Base-by-base conservation (phyloP, 192 early-diverging fungal genomes). In the Coemansia sp. region DNA sequence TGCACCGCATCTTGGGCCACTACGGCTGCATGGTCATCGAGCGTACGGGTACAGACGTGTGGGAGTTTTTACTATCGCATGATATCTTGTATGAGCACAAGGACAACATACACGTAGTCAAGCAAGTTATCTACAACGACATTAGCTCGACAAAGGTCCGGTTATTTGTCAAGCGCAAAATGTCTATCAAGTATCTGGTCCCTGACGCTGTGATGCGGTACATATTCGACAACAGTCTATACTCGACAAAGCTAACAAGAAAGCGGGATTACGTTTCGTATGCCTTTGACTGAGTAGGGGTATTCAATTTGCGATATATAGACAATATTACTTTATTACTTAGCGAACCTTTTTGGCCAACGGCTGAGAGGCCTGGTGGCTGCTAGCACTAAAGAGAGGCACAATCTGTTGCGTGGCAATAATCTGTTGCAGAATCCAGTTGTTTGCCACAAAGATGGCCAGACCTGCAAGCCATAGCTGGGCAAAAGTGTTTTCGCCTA, bases 81-180 rank as follows among this genome's bases (percentile, higher is more conserved):
- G 94, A 99, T 69, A 90, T 92, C 41, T 72, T 99, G 31, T 93
- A 94, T 73, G 85, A 91, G 60, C 92, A 99, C 74, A 76, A 93
- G 63, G 90, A 90, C 70, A 94, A 96, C 70, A 93, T 99, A 13
- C 88, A 89, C 60, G 90, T 97, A 37, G 93, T 98, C 48, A 96
- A 98, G 74, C 96, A 98, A 75, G 87, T 95, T 66, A 96, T 99
- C 53, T 90, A 95, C 79, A 99, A 98, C 67, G 98, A 99, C 73
- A 98, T 98, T 61, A 93, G 91, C 68, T 98, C 95, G 6, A 98
- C 96, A 24, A 97, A 98, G 79, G 94, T 99, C 42, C 87, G 93
- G 53, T 83, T 98, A 21, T 97, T 99, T 84, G 89, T 99, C 64
- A 93, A 93, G 72, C 87, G 96, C 21, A 89, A 88, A 36, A 94